Base-by-base conservation (phyloP, 2,329 filamentous ascomycete species). In the Ceratocystis lukuohia region DNA sequence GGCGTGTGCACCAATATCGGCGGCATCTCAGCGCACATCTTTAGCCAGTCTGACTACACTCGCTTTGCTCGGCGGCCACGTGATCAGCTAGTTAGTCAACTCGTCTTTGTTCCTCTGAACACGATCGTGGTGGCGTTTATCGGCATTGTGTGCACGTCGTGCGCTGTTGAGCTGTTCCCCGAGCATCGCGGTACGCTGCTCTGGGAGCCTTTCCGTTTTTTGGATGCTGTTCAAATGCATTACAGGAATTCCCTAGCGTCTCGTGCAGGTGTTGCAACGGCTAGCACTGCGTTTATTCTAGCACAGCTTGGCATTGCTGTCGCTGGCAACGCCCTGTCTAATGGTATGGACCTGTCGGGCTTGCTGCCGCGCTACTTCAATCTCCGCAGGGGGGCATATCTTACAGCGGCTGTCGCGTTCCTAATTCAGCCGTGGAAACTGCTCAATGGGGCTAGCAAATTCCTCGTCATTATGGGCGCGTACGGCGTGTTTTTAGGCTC, bases 191-290 rank as follows among this genome's bases (percentile, higher is more conserved):
- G 75, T 72, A 17, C 74, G 77, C 65, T 70, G 41, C 64, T 61
- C n/a, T 63, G 79, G 78, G 64, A 76, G 74, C 22, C 78, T 80
- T 41, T 79, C 78, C 30, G 78, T 78, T 30, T 75, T 79, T 17
- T 81, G 79, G 71, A 76, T 73, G 20, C 78, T 76, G 25, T 74
- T 78, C 67, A 78, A 78, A 70, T 71, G 69, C 69, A 71, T 64
- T 70, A 73, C 45, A 62, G 71, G 33, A 72, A 71, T 64, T 69
- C 69, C 7, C 66, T 69, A 3, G 17, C 22, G 2, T 30, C 70
- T 10, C 72, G 72, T 0, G 70, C 71, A 0, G 72, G 70, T 1
- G 71, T 72, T 15, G 73, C 73, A 65, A 71, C 73, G 63, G 69
- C 70, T 7, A 66, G 69, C 10, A 48, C 71, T 0, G 70, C 69